These are phyloP conservation scores for Gamsiella multidivaricata DNA, from an alignment of 192 early-diverging fungal genomes.

Conservation along the genomic window DNA sequence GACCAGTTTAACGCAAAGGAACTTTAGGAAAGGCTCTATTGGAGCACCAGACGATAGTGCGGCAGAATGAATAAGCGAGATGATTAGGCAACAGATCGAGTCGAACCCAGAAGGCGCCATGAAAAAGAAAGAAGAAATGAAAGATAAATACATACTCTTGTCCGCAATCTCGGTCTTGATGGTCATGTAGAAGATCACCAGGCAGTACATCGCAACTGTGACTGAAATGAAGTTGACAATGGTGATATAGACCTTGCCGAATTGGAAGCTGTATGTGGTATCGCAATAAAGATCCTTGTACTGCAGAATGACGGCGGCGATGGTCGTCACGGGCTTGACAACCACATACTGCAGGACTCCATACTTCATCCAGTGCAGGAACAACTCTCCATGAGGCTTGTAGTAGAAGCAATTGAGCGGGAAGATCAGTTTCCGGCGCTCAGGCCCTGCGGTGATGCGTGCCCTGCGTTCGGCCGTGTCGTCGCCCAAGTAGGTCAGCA, in stretches of 20 bases:
- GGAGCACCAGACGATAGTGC: too few relatives aligned
- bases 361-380: constrained; percentile 67
- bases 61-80: not conserved
- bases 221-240: constrained; percentile 73
- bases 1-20: constrained; percentile 56
- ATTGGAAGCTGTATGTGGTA: constrained; percentile 67
- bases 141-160: constrained; percentile 48
- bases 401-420: constrained; percentile 71
- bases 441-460: constrained; percentile 36
- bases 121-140: not conserved
- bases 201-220: constrained; percentile 74
- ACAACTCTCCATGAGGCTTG: constrained; percentile 66
- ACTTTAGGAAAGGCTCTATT: constrained; percentile 55
- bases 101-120: too few relatives aligned
- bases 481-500: constrained; percentile 74
- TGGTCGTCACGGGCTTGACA: constrained; percentile 67
- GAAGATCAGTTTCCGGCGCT: constrained; percentile 66
- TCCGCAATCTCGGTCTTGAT: constrained; percentile 67
- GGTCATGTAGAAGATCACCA: constrained; percentile 70
- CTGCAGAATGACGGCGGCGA: constrained; percentile 71
- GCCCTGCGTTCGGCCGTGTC: constrained; percentile 55
- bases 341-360: constrained; percentile 80
- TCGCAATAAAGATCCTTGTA: constrained; percentile 70
- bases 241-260: constrained; percentile 73
- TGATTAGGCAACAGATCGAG: too few relatives aligned